These are phyloP conservation scores for Cladophialophora exuberans DNA, from an alignment of 2,329 filamentous ascomycete species.

Conservation along the genomic window DNA sequence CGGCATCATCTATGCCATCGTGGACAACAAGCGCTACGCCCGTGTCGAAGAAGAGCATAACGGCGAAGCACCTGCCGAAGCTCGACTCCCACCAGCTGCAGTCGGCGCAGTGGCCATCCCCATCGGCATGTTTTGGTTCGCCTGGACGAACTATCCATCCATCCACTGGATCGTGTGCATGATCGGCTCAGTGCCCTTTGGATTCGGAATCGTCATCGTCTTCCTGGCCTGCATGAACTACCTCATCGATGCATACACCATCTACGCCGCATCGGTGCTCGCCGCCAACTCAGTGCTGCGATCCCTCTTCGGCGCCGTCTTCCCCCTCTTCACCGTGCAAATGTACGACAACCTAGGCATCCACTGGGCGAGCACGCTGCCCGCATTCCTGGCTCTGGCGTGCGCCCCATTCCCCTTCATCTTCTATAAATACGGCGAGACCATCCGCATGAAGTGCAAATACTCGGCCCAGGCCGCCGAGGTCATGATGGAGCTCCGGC, in stretches of 20 bases:
- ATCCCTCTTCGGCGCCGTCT: conserved; percentile 51
- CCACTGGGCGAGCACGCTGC: conserved; percentile 52
- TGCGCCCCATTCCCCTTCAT: conserved; percentile 50
- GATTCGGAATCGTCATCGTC: conserved; percentile 47
- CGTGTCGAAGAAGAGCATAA: conserved; percentile 48
- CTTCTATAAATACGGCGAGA: conserved; percentile 47
- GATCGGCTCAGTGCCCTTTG: conserved; percentile 43
- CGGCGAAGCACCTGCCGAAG: conserved; percentile 66
- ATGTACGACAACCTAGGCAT: conserved; percentile 52
- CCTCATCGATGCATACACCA: conserved; percentile 48
- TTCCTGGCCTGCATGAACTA: conserved; percentile 48
- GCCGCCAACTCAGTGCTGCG: conserved; percentile 52
- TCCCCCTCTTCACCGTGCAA: conserved; percentile 52
- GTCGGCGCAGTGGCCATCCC: conserved; percentile 48
- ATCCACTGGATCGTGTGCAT: conserved; percentile 46
- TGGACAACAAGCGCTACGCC: conserved; percentile 47
- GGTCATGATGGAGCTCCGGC: conserved; percentile 34
- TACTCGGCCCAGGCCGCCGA: conserved; percentile 43
- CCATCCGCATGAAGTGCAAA: conserved; percentile 47
- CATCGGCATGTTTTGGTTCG: conserved; percentile 62
- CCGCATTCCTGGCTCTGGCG: conserved; percentile 50
- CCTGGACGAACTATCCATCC: conserved; percentile 58
- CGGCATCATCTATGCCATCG: conserved; percentile 46
- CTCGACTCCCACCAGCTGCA: conserved; percentile 55
- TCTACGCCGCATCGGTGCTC: conserved; percentile 47